Evolutionary conservation across 2,329 filamentous ascomycete species (phyloP).

Genomic region (Hymenoscyphus infarciens): DNA sequence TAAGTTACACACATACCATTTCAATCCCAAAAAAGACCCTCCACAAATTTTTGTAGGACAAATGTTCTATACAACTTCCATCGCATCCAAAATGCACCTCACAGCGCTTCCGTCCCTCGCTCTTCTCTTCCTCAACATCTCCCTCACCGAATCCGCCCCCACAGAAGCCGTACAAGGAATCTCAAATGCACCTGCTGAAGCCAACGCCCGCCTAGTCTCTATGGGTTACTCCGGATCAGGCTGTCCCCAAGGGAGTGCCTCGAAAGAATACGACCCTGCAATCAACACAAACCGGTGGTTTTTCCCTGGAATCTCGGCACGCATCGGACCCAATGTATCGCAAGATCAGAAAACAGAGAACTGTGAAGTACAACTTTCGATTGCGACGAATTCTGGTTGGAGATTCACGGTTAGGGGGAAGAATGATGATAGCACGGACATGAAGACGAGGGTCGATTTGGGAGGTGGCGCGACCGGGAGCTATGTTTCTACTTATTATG

Average conservation of each 20-base stretch:
- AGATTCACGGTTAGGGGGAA: slow-evolving; percentile 3
- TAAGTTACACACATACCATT: not conserved
- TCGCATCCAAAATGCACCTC: not conserved
- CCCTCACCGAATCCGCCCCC: slow-evolving; percentile 2
- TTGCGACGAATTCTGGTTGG: slow-evolving; percentile 5
- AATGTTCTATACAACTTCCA: not conserved
- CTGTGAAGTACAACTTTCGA: slow-evolving; percentile 5
- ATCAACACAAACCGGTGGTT: slow-evolving; percentile 6
- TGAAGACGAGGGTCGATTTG: slow-evolving; percentile 7
- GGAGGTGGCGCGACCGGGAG: slow-evolving; percentile 2
- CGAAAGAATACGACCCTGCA: slow-evolving; percentile 1
- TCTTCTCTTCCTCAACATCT: not conserved
- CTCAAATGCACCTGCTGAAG: not conserved
- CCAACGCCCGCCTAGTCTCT: slow-evolving; percentile 3
- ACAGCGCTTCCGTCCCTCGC: not conserved
- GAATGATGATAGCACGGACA: not conserved
- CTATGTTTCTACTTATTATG: slow-evolving; percentile 8
- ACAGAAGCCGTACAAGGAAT: not conserved
- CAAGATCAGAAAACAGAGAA: slow-evolving; percentile 3
- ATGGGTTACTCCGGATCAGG: slow-evolving; percentile 10
- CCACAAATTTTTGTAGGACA: not conserved
- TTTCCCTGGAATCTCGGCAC: slow-evolving; percentile 5
- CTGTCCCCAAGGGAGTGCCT: slow-evolving; percentile 10
- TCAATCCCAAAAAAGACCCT: too few relatives aligned
- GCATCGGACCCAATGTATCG: slow-evolving; percentile 3